Evolutionary conservation across 768 basidiomycete species (phyloP).

Genomic region (Hygrophoropsis aurantiaca): DNA sequence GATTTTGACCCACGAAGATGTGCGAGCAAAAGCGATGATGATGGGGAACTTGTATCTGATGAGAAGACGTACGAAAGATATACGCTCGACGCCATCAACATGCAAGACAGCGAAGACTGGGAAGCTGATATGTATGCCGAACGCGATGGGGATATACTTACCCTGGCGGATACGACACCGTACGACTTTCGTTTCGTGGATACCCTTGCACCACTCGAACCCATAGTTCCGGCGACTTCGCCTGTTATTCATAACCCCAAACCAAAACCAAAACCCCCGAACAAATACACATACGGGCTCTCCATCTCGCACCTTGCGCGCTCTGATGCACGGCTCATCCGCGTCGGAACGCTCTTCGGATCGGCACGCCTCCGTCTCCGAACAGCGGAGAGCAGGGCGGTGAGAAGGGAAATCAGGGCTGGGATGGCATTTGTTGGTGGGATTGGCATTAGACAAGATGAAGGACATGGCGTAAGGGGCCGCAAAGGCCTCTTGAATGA

Average conservation of each 20-base stretch:
- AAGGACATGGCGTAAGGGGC: too few relatives aligned
- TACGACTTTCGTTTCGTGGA: conserved; percentile 71
- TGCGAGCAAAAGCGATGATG: too few relatives aligned
- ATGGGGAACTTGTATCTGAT: too few relatives aligned
- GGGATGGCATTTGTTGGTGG: conserved; percentile 58
- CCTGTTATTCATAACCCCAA: too few relatives aligned
- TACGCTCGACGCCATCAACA: too few relatives aligned
- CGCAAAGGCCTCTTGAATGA: conserved; percentile 47
- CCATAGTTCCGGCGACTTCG: too few relatives aligned
- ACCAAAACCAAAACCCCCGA: conserved; percentile 16
- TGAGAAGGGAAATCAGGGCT: conserved; percentile 49
- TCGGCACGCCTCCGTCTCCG: conserved; percentile 64
- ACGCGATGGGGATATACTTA: conserved; percentile 37
- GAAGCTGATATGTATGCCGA: conserved; percentile 42
- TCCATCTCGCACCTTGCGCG: conserved; percentile 42
- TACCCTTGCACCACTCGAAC: too few relatives aligned
- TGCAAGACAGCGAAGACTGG: conserved; percentile 25
- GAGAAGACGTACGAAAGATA: too few relatives aligned
- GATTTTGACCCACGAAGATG: too few relatives aligned
- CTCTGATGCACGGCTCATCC: conserved; percentile 51
- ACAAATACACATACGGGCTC: conserved; percentile 45
- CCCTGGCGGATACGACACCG: conserved; percentile 50
- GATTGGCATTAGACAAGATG: too few relatives aligned
- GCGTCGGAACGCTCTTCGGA: conserved; percentile 76
- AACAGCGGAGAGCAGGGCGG: conserved; percentile 33